Conservation (phyloP, 192 early-diverging fungal genomes). For the Backusella circina region DNA sequence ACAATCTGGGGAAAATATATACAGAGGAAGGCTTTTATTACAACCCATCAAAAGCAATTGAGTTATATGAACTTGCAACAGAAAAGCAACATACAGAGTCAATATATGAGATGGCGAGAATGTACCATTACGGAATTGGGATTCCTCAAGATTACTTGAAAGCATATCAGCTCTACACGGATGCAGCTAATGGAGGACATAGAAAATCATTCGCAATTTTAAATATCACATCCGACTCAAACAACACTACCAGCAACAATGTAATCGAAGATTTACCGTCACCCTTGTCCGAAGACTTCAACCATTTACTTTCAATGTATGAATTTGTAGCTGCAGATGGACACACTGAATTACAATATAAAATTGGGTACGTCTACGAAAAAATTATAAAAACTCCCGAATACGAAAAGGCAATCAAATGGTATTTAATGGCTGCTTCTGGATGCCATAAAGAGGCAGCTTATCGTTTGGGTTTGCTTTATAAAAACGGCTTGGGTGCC, state of each 20-base stretch:
- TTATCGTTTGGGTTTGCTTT: not conserved
- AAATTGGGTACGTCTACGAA: not conserved
- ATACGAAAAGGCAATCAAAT: not conserved
- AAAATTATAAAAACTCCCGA: not conserved
- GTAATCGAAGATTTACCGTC: not conserved
- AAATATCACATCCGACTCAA: not conserved
- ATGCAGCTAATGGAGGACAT: not conserved
- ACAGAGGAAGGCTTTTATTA: not conserved
- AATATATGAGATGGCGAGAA: not conserved
- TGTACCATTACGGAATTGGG: not conserved
- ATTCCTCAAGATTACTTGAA: not conserved
- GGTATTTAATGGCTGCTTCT: not conserved
- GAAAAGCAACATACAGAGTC: not conserved
- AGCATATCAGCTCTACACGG: not conserved
- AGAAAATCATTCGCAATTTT: not conserved
- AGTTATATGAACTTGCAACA: not conserved
- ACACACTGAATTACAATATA: not conserved
- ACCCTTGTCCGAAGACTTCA: not conserved
- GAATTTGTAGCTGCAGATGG: not conserved
- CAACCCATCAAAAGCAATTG: not conserved
- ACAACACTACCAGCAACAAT: not conserved
- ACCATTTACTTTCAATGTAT: not conserved
- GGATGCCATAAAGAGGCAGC: not conserved
- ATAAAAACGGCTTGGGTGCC: not conserved
- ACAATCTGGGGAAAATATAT: not conserved